Conservation (phyloP, 306 rosid genomes). For the Prunus mira region DNA sequence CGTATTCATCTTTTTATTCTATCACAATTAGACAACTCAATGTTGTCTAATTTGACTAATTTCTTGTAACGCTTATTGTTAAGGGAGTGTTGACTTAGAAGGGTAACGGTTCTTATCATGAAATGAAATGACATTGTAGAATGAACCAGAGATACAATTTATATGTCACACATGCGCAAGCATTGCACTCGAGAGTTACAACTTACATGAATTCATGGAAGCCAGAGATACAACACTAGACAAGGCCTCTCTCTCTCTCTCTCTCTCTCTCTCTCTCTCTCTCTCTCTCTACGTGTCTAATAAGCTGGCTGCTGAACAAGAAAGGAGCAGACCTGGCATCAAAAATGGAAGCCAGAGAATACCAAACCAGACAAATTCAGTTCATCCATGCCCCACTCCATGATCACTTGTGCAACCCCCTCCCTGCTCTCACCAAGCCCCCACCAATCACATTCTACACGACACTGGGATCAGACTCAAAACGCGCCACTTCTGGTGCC, state of each 20-base stretch:
- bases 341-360: conserved; percentile 31
- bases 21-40: too few species aligned
- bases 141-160: too few species aligned
- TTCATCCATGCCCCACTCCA: background rate
- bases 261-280: too few species aligned
- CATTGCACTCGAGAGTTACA: too few species aligned
- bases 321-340: conserved; percentile 30
- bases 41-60: too few species aligned
- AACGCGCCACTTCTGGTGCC: background rate
- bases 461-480: background rate
- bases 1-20: too few species aligned
- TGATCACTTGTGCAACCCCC: conserved; percentile 10
- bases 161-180: too few species aligned
- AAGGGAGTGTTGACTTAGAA: too few species aligned
- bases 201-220: too few species aligned
- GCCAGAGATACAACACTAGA: background rate
- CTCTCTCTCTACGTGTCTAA: conserved; percentile 12
- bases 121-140: too few species aligned
- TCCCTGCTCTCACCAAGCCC: background rate
- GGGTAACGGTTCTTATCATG: too few species aligned
- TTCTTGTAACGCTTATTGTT: too few species aligned
- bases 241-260: background rate
- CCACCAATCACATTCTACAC: conserved; percentile 8
- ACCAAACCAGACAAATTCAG: conserved; percentile 38
- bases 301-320: background rate